Evolutionary conservation across 305 asterid genomes (phyloP).

Genomic region (Coffea humblotiana): DNA sequence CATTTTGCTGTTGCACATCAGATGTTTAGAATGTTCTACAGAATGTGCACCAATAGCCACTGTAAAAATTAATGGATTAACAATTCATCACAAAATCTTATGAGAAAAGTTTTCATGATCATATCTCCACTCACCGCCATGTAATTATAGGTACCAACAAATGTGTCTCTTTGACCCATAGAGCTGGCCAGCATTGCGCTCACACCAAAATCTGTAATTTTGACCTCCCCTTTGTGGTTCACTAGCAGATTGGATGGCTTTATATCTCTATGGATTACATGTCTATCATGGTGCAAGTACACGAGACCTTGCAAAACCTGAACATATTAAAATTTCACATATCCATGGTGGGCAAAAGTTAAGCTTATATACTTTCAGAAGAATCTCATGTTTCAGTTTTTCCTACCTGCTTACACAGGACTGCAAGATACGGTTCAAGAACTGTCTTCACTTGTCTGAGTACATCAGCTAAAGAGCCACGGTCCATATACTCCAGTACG

Average conservation of each 20-base stretch:
- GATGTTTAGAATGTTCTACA: not conserved
- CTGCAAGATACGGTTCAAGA: conserved; percentile 98
- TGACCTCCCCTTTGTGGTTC: conserved; percentile 90
- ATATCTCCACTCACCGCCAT: conserved; percentile 54
- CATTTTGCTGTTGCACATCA: not conserved
- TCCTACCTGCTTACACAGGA: conserved; percentile 84
- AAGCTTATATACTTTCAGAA: not conserved
- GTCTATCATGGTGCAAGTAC: conserved; percentile 83
- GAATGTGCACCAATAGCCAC: not conserved
- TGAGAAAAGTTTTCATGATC: not conserved
- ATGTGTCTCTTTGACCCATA: conserved; percentile 92
- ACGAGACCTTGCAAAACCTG: conserved; percentile 94
- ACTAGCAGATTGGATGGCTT: conserved; percentile 89
- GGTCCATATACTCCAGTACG: conserved; percentile 75
- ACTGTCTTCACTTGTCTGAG: conserved; percentile 83
- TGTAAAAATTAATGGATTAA: not conserved
- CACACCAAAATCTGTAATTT: conserved; percentile 96
- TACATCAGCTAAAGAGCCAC: conserved; percentile 87
- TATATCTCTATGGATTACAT: conserved; percentile 91
- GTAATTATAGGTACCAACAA: conserved; percentile 91
- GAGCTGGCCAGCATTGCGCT: conserved; percentile 95
- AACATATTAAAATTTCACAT: conserved; percentile 4
- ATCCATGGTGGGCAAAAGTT: conserved; percentile 1
- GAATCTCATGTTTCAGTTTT: conserved; percentile 13
- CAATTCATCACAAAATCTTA: not conserved